Evolutionary conservation across 1,284 basidiomycete genomes (phyloP).

Genomic region (Puccinia horiana): DNA sequence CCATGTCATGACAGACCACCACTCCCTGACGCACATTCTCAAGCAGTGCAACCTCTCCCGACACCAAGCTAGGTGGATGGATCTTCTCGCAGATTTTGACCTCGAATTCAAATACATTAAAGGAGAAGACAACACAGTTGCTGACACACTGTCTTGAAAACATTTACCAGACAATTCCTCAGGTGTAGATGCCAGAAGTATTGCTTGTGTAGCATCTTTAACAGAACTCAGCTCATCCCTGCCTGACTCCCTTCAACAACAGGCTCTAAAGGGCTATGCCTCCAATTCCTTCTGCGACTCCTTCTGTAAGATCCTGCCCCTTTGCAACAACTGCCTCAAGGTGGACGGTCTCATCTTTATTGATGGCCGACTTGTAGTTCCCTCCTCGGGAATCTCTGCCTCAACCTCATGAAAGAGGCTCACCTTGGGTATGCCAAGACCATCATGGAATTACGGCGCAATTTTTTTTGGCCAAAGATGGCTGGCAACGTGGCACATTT

Average conservation of each 20-base stretch:
- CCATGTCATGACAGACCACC: constrained; percentile 63
- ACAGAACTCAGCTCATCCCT: background rate
- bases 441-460: no score
- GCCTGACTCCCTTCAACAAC: background rate
- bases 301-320: constrained; percentile 58
- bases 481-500: background rate
- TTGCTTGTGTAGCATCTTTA: background rate
- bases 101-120: constrained; percentile 57
- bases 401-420: background rate
- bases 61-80: constrained; percentile 60
- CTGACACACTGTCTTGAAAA: constrained; percentile 59
- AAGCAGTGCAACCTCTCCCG: constrained; percentile 59
- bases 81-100: constrained; percentile 59
- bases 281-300: background rate
- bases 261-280: background rate
- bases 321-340: background rate
- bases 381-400: background rate
- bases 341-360: constrained; percentile 14
- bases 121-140: constrained; percentile 59
- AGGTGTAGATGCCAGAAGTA: background rate
- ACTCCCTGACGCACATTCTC: constrained; percentile 59
- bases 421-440: background rate
- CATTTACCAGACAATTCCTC: background rate
- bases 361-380: background rate
- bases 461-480: background rate